Evolutionary conservation across 2,329 filamentous ascomycete species (phyloP).

Genomic region (Penicillium oxalicum): DNA sequence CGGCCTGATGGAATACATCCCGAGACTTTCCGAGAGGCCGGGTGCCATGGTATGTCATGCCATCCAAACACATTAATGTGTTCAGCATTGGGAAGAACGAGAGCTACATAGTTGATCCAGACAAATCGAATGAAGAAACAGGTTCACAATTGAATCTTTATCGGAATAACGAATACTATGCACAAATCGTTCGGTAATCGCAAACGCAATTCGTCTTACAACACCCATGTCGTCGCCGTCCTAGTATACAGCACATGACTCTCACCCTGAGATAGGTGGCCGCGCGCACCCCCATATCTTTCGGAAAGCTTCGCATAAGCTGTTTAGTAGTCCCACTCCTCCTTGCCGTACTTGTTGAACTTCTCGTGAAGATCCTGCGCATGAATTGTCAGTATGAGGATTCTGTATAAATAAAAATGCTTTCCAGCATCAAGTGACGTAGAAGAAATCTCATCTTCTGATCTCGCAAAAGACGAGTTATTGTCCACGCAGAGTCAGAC

Average conservation of each 20-base stretch:
- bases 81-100: too few relatives aligned
- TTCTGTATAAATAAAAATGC: too few relatives aligned
- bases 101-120: too few relatives aligned
- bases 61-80: too few relatives aligned
- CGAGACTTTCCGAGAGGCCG: slow-evolving; percentile 2
- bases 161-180: slow-evolving; percentile 29
- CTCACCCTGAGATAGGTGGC: slow-evolving; percentile 7
- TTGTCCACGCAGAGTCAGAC: neutral
- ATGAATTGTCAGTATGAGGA: too few relatives aligned
- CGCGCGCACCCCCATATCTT: slow-evolving; percentile 12
- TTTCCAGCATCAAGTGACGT: too few relatives aligned
- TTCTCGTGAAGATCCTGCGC: slow-evolving; percentile 79
- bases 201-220: slow-evolving; percentile 18
- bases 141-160: slow-evolving; percentile 27
- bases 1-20: neutral
- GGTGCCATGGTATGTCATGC: neutral
- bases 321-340: slow-evolving; percentile 57
- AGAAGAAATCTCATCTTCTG: too few relatives aligned
- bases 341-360: slow-evolving; percentile 99
- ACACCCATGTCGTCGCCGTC: slow-evolving; percentile 22
- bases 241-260: slow-evolving; percentile 31
- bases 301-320: slow-evolving; percentile 10
- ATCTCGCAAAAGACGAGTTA: too few relatives aligned
- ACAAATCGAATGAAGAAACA: slow-evolving; percentile 19
- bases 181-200: slow-evolving; percentile 26